These are phyloP conservation scores for Blumeriella jaapii DNA, from an alignment of 2,329 filamentous ascomycete genomes.

Conservation along the genomic window DNA sequence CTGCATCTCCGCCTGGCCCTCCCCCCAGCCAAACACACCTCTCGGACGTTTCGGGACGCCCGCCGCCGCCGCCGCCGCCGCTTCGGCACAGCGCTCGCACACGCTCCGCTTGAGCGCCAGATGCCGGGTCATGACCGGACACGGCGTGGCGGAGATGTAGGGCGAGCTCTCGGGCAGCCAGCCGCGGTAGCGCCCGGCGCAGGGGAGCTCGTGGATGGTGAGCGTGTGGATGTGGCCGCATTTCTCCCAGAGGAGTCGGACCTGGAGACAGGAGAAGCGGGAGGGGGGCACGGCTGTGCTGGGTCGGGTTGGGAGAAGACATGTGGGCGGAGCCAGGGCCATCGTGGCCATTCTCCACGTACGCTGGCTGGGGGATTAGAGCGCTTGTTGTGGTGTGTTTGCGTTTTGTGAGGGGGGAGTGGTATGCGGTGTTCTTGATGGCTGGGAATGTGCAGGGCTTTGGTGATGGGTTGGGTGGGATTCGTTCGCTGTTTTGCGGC, in stretches of 20 bases:
- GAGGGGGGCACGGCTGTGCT: background rate
- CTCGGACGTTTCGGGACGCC: too few relatives aligned
- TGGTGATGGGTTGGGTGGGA: too few relatives aligned
- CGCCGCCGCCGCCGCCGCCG: background rate
- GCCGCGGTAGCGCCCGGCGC: conserved; percentile 2
- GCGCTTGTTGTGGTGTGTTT: too few relatives aligned
- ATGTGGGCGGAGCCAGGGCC: background rate
- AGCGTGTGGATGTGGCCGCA: conserved; percentile 4
- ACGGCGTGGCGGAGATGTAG: background rate
- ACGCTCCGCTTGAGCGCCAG: background rate
- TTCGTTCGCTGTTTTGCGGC: too few relatives aligned
- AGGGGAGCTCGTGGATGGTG: conserved; percentile 3
- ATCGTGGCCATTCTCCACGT: background rate
- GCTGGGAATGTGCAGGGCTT: too few relatives aligned
- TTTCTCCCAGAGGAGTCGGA: conserved; percentile 4
- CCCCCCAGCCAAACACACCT: conserved; percentile 1
- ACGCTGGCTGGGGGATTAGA: background rate
- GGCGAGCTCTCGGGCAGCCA: conserved; percentile 1
- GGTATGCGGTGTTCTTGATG: too few relatives aligned
- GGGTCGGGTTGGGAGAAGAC: background rate
- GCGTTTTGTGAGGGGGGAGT: too few relatives aligned
- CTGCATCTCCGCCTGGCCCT: background rate
- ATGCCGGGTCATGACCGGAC: background rate
- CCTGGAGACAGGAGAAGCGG: conserved; percentile 3
- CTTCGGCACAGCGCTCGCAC: background rate